Conservation (phyloP, 352 stramenopile genomes). For the Phytopythium sindhum region DNA sequence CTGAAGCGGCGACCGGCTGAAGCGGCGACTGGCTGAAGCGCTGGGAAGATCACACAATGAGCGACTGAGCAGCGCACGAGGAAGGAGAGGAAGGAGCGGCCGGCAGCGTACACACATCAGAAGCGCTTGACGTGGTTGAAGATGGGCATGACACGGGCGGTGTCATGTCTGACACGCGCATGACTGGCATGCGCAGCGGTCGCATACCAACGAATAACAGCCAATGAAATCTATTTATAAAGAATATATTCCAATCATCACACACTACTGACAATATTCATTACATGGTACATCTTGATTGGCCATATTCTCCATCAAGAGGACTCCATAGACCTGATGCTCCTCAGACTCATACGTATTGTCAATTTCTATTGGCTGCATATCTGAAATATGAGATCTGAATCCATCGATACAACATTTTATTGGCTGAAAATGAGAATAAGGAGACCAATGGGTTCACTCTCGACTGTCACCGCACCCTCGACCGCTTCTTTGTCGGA, state of each 20-base stretch:
- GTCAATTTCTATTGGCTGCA: background rate
- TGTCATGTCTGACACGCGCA: background rate
- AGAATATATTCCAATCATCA: background rate
- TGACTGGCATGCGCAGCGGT: background rate
- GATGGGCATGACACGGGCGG: background rate
- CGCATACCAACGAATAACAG: background rate
- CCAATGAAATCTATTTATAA: background rate
- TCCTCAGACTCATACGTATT: background rate
- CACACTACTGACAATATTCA: background rate
- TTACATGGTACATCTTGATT: background rate
- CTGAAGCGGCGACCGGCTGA: background rate
- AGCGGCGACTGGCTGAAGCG: background rate
- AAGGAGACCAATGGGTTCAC: too few relatives aligned
- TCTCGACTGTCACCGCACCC: too few relatives aligned
- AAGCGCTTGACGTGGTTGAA: background rate
- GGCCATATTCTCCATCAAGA: background rate
- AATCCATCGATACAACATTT: background rate
- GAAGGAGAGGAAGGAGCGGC: background rate
- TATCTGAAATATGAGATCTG: background rate
- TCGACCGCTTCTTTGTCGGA: background rate
- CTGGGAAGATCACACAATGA: background rate
- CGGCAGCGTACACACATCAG: background rate
- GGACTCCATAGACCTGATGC: background rate
- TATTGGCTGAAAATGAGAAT: constrained; percentile 4
- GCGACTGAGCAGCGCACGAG: background rate